Evolutionary conservation across 768 basidiomycete genomes (phyloP), one percentile per base, ranked within the genome.

Genomic region (Serpula lacrymans): DNA sequence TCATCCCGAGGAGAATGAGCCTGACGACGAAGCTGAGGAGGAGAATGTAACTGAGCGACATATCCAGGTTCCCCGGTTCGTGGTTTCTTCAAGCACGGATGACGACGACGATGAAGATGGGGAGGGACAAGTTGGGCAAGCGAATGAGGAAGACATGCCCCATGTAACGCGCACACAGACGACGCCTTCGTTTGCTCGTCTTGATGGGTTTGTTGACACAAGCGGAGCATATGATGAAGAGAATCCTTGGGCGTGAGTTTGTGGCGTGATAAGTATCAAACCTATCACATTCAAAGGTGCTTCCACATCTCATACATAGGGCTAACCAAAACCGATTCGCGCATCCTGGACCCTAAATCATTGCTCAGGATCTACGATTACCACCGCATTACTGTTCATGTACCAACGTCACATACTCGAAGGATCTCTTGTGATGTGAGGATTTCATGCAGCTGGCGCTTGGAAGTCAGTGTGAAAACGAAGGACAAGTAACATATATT

Each of bases 191-290:
- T 27, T 53, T 39, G 49, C 44, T 12, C 46, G 31, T n/a, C 16
- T 37, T 6, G 36, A 43, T 4, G 46, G 31, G 3, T 46, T 50
- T 41, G 34, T 29, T 6, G n/a, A 39, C 10, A 46, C 39, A 20
- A 45, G 38, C 37, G 49, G 26, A 16, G 60, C 31, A 20, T 52
- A 48, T 30, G 58, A 47, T 12, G 12, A 37, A 10, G 20, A 34
- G 10, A 61, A 61, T 33, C 59, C 59, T 10, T 61, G 59, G 59
- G 41, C 34, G n/a, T 50, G 50, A 38, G n/a, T n/a, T n/a, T n/a
- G n/a, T n/a, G n/a, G n/a, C n/a, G n/a, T n/a, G n/a, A n/a, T n/a
- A n/a, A n/a, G n/a, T n/a, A n/a, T n/a, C n/a, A n/a, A n/a, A n/a
- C n/a, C n/a, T n/a, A n/a, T n/a, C n/a, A n/a, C n/a, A n/a, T n/a